Conservation (phyloP, 1,284 basidiomycete genomes). For the Trichosporon coremiiforme region DNA sequence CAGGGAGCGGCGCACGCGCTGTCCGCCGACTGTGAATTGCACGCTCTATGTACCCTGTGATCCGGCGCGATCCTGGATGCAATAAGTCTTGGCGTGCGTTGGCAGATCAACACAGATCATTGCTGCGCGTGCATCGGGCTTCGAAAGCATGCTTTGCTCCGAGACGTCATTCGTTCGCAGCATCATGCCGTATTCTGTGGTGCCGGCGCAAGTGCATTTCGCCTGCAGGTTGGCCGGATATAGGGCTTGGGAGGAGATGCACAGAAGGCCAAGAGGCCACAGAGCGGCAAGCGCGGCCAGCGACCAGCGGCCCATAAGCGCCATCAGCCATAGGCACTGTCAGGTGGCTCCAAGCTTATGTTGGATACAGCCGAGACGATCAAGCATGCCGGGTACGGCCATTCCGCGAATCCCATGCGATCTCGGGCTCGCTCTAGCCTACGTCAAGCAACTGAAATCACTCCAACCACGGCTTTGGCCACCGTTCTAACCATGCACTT, state of each 20-base stretch:
- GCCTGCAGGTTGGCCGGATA: background rate
- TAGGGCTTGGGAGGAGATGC: background rate
- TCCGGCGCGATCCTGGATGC: background rate
- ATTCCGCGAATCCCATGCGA: conserved; percentile 18
- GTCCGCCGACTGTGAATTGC: no score
- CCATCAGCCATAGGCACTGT: background rate
- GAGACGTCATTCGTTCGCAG: background rate
- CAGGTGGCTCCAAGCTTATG: conserved; percentile 3
- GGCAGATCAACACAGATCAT: background rate
- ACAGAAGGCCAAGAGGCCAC: background rate
- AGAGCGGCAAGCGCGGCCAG: background rate
- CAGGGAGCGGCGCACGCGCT: background rate
- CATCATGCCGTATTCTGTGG: background rate
- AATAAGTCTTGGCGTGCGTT: background rate
- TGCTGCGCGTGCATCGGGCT: background rate
- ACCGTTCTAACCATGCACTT: conserved; percentile 1
- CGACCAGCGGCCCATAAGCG: background rate
- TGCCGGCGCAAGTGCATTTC: background rate
- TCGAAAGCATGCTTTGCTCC: background rate
- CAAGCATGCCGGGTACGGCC: background rate
- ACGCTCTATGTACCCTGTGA: background rate
- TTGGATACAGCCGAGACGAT: conserved; percentile 3
- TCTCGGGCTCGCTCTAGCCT: conserved; percentile 5
- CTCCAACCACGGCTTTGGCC: conserved; percentile 6
- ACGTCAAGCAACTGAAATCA: background rate